Evolutionary conservation across 2,329 filamentous ascomycete genomes (phyloP).

Genomic region (Metarhizium rileyi): DNA sequence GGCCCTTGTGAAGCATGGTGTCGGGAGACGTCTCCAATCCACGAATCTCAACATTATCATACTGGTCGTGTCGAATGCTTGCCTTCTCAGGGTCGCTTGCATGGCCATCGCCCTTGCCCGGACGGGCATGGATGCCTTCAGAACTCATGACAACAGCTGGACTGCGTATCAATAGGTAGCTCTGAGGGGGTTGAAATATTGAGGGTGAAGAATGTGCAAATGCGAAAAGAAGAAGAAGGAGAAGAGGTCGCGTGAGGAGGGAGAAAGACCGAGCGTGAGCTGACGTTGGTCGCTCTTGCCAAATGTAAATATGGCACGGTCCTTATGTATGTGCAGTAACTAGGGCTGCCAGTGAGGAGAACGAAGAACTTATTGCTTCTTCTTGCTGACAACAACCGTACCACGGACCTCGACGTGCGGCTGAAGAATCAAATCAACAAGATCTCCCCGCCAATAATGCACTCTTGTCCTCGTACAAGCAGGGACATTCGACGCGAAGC

Average conservation of each 20-base stretch:
- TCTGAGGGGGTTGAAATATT: not conserved
- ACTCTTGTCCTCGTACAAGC: not conserved
- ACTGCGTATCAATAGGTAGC: not conserved
- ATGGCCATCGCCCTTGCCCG: constrained; percentile 7
- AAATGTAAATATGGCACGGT: not conserved
- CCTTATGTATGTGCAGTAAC: not conserved
- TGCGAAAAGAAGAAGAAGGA: not conserved
- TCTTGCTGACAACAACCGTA: not conserved
- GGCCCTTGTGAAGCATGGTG: constrained; percentile 40
- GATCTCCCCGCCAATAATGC: not conserved
- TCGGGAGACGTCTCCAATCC: constrained; percentile 40
- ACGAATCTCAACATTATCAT: constrained; percentile 27
- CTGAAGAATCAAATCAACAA: not conserved
- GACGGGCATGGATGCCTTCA: constrained; percentile 10
- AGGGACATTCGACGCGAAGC: not conserved
- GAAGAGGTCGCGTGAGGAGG: not conserved
- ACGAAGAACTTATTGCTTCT: not conserved
- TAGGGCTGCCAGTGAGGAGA: not conserved
- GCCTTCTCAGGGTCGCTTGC: constrained; percentile 12
- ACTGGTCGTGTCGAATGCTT: constrained; percentile 7
- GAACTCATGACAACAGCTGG: constrained; percentile 5
- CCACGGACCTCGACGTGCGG: not conserved
- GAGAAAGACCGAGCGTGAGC: not conserved
- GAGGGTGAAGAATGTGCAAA: not conserved
- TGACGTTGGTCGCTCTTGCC: not conserved